A percentile compares a stretch with the other conserved stretches of the same genome.
Evolutionary conservation across 2,329 filamentous ascomycete species (phyloP).

Genomic region (Cadophora gregata): DNA sequence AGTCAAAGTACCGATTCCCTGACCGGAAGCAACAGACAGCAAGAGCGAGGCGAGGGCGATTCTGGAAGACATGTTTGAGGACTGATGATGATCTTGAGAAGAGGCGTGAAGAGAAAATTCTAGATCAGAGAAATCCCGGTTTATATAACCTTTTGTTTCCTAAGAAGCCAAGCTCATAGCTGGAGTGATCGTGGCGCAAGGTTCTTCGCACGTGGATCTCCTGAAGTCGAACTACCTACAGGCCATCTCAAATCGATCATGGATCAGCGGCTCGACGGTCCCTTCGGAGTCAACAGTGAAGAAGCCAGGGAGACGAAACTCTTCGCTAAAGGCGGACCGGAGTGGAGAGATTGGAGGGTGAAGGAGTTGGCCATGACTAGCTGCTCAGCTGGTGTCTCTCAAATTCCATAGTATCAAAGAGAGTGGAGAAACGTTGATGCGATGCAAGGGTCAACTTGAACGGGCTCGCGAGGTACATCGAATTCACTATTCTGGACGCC

Average conservation of each 20-base stretch:
- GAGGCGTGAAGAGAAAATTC: conserved; percentile 4
- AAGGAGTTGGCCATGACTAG: background rate
- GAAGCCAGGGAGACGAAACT: background rate
- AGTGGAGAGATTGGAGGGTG: conserved; percentile 12
- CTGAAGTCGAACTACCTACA: background rate
- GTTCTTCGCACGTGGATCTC: background rate
- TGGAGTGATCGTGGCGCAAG: background rate
- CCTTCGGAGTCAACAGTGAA: conserved; percentile 11
- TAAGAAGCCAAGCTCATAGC: background rate
- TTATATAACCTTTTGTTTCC: conserved; percentile 17
- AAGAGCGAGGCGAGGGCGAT: conserved; percentile 26
- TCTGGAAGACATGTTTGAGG: conserved; percentile 31
- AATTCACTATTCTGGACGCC: background rate
- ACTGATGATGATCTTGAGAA: conserved; percentile 15
- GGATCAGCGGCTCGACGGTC: conserved; percentile 25
- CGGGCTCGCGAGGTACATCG: conserved; percentile 16
- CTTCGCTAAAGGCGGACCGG: conserved; percentile 20
- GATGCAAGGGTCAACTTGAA: conserved; percentile 17
- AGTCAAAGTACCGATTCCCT: conserved; percentile 54
- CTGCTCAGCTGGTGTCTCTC: background rate
- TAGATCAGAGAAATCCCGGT: background rate
- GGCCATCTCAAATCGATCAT: conserved; percentile 1
- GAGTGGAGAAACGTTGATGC: conserved; percentile 27
- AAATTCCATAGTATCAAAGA: conserved; percentile 1
- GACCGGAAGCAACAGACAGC: conserved; percentile 48